Base-by-base conservation (phyloP, 2,329 filamentous ascomycete genomes). In the Phaeophleospora eucalypticola region DNA sequence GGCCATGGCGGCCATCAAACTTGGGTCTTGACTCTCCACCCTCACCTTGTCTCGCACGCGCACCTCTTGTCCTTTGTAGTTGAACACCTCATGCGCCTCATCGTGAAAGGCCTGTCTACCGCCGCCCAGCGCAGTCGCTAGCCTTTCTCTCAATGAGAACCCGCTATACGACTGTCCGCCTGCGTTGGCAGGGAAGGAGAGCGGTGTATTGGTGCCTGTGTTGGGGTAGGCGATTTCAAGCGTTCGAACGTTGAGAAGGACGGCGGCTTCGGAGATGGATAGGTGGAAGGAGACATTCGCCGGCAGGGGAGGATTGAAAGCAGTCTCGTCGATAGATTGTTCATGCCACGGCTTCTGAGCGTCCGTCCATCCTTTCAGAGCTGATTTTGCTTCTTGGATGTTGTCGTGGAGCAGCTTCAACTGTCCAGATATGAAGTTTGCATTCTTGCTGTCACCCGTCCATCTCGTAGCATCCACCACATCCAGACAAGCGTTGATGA, bases 1-100 rank as follows among this genome's bases (percentile, higher is more conserved):
- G 4, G 89, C 85, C 65, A 87, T 84, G 27, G 93, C 75, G 29
- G 87, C 85, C 65, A 96, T 83, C 54, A 96, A 65, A 58, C 83
- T 90, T 1, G 91, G 91, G 66, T 97, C 90, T 45, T 89, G 87
- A 60, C 82, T 91, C 67, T 95, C 90, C 2, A 96, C 84, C 34
- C 86, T 78, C 3, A 95, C 80, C 71, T 96, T 96, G 66, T 96
- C 91, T 57, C 84, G 82, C 37, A 97, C 91, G 54, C 82, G 84
- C 2, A 96, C 89, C 51, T 93, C 82, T 46, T 82, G 77, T 3
- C 80, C 79, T 12, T 71, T 73, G 68, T 79, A 96, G 3, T 72
- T 74, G 66, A 95, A 96, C 0, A 86, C 72, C 32, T 82, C 78
- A 50, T 91, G 86, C 53, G 84, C 82, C 68, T 97, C 91, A 42